Evolutionary conservation across 2,329 filamentous ascomycete genomes (phyloP).

Genomic region (Chrysosporium queenslandicum): DNA sequence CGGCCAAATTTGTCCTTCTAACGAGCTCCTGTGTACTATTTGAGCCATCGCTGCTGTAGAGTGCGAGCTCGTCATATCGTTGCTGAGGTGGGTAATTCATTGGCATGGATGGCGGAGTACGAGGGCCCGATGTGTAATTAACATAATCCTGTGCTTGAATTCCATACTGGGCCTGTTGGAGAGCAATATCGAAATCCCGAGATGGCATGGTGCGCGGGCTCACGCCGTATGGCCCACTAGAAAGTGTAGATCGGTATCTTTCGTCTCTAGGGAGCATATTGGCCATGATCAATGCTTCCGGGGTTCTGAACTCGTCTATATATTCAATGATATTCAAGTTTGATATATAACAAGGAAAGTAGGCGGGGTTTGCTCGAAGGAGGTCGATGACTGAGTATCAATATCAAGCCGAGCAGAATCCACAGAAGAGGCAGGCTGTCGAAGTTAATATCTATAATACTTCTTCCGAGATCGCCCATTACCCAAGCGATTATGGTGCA

Average conservation of each 20-base stretch:
- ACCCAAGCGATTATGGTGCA: background rate
- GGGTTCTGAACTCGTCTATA: background rate
- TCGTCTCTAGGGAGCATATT: constrained; percentile 15
- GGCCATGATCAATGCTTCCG: constrained; percentile 4
- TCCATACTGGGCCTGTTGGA: constrained; percentile 18
- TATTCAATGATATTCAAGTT: background rate
- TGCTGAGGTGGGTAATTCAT: constrained; percentile 5
- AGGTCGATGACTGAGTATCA: background rate
- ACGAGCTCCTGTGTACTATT: constrained; percentile 14
- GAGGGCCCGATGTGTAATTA: constrained; percentile 3
- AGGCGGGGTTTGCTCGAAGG: background rate
- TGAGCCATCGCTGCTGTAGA: background rate
- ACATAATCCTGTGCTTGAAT: constrained; percentile 17
- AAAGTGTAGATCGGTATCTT: constrained; percentile 16
- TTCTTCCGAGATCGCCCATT: background rate
- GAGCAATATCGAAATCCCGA: constrained; percentile 18
- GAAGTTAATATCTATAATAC: background rate
- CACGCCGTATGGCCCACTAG: constrained; percentile 16
- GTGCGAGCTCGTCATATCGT: constrained; percentile 9
- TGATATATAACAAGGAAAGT: background rate
- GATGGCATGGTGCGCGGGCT: constrained; percentile 17
- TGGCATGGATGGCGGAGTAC: background rate
- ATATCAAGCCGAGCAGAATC: background rate
- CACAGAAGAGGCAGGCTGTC: background rate
- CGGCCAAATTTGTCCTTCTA: constrained; percentile 19